phyloP scores from a whole-genome alignment of 2,329 filamentous ascomycete genomes.

The Scytalidium sp. region DNA sequence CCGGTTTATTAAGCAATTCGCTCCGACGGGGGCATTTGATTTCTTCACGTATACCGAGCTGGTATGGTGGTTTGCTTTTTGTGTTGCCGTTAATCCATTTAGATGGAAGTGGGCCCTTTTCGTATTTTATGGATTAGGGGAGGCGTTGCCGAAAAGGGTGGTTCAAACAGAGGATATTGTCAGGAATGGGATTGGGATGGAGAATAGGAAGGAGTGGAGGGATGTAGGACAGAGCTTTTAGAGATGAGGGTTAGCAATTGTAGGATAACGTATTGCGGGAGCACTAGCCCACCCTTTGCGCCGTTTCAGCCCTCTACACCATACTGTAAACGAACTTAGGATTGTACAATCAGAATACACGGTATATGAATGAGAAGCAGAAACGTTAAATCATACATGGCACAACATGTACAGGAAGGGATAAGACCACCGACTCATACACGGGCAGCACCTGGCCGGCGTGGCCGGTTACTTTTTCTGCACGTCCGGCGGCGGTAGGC shows the following conservation, averaged over 20 bases:
- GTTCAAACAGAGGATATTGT: constrained; percentile 64
- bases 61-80: constrained; percentile 82
- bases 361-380: too few species aligned
- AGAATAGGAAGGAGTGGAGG: constrained; percentile 20
- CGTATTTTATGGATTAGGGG: constrained; percentile 74
- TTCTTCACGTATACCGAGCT: constrained; percentile 88
- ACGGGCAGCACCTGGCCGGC: too few species aligned
- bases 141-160: constrained; percentile 61
- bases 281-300: too few species aligned
- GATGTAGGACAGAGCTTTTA: constrained; percentile 23
- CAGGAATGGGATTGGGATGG: constrained; percentile 48
- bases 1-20: constrained; percentile 62
- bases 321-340: too few species aligned
- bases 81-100: constrained; percentile 77
- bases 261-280: too few species aligned
- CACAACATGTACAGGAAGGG: too few species aligned
- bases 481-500: too few species aligned
- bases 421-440: too few species aligned
- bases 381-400: too few species aligned
- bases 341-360: too few species aligned
- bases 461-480: too few species aligned
- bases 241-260: neutral
- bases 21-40: constrained; percentile 76
- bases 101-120: constrained; percentile 88
- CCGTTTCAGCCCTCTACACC: too few species aligned